phyloP scores from a whole-genome alignment of 345 rosid species.

The Eucalyptus tenuipes region DNA sequence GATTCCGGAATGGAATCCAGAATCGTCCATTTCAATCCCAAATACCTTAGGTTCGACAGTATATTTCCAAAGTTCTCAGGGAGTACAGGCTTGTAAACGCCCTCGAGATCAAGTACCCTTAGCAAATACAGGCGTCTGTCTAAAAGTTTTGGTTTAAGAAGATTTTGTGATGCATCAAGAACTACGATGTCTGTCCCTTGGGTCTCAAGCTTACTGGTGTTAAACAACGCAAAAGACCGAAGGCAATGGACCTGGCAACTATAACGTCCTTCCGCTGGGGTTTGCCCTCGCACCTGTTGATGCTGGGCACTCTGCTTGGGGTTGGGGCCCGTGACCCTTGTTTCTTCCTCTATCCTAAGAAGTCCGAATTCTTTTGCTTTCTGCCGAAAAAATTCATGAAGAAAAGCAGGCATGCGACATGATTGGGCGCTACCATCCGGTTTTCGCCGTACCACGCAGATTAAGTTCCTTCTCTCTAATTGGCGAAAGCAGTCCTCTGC shows the following conservation, averaged over 20 bases:
- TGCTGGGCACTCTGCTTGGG: background rate
- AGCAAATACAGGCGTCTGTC: background rate
- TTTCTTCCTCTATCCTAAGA: background rate
- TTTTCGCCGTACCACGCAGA: background rate
- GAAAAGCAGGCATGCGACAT: background rate
- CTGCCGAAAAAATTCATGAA: background rate
- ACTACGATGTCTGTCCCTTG: background rate
- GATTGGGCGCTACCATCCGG: conserved; percentile 7
- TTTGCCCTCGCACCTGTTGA: background rate
- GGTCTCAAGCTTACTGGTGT: background rate
- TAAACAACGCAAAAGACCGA: conserved; percentile 1
- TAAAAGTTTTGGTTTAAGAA: background rate
- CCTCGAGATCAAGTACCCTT: conserved; percentile 15
- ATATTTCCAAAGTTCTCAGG: conserved; percentile 3
- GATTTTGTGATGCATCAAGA: too few species aligned
- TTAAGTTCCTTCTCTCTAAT: conserved; percentile 4
- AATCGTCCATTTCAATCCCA: conserved; percentile 14
- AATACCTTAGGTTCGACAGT: conserved; percentile 2
- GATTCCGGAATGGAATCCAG: conserved; percentile 8
- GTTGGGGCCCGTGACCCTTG: background rate
- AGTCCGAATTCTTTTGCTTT: background rate
- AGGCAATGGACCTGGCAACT: background rate
- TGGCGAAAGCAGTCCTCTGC: background rate
- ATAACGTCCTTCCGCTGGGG: background rate
- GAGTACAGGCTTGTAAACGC: conserved; percentile 10